Percentiles rank a stretch among this genome's conserved stretches.
Evolutionary conservation across 176 grass and related monocot species (phyloP).

Genomic region (Microstegium vimineum): DNA sequence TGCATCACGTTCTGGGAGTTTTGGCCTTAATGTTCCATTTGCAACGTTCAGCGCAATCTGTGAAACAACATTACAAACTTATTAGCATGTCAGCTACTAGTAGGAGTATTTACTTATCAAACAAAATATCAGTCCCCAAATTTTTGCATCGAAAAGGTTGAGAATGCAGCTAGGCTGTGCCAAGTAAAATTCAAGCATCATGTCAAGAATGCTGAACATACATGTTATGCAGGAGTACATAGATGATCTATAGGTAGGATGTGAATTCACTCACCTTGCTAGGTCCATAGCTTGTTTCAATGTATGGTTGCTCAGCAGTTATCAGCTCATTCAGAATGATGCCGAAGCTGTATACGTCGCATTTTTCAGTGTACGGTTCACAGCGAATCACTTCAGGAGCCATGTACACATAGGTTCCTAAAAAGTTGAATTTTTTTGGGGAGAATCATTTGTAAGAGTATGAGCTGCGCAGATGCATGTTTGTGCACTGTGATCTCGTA

Average conservation of each 20-base stretch:
- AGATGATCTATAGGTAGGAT: not conserved
- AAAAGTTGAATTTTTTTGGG: not conserved
- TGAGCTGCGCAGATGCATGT: not conserved
- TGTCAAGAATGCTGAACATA: not conserved
- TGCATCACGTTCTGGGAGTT: constrained; percentile 4
- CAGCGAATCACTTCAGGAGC: constrained; percentile 61
- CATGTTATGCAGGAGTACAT: not conserved
- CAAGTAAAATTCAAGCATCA: not conserved
- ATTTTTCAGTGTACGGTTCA: constrained; percentile 64
- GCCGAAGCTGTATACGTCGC: constrained; percentile 71
- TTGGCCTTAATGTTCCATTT: constrained; percentile 46
- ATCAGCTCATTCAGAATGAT: constrained; percentile 54
- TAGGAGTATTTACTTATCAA: not conserved
- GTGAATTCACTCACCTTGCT: constrained; percentile 40
- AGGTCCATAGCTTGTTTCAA: constrained; percentile 43
- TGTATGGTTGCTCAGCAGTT: constrained; percentile 54
- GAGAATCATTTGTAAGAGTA: not conserved
- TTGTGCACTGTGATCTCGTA: not conserved
- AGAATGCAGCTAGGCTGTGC: not conserved
- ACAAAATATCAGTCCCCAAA: not conserved
- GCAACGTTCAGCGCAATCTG: constrained; percentile 64
- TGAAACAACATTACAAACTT: not conserved
- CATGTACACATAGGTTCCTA: constrained; percentile 71
- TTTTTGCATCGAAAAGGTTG: not conserved
- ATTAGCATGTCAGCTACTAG: not conserved